phyloP scores from a whole-genome alignment of 2,329 filamentous ascomycete species.

The Talaromyces sp. region DNA sequence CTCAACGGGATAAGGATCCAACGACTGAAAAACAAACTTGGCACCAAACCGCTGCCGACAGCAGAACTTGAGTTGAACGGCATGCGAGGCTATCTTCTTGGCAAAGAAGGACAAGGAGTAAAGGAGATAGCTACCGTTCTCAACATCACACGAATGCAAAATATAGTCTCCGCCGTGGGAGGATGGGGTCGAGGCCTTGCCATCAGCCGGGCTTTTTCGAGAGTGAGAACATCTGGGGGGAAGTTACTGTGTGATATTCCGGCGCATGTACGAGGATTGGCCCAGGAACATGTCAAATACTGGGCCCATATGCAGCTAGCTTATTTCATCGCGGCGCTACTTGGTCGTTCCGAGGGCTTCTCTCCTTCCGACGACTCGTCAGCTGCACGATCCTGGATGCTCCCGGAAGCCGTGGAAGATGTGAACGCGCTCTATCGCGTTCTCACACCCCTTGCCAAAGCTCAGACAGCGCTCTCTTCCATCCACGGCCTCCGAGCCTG shows the following conservation, averaged over 20 bases:
- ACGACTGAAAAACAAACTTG: constrained; percentile 67
- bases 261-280: constrained; percentile 36
- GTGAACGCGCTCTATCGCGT: constrained; percentile 24
- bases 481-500: constrained; percentile 20
- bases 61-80: constrained; percentile 63
- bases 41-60: constrained; percentile 64
- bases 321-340: constrained; percentile 31
- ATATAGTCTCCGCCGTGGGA: constrained; percentile 32
- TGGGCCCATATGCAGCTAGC: constrained; percentile 32
- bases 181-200: constrained; percentile 36
- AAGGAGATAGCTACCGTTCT: constrained; percentile 64
- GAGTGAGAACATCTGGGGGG: constrained; percentile 31
- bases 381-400: constrained; percentile 12
- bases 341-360: constrained; percentile 28
- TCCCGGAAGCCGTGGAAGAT: constrained; percentile 16
- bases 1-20: constrained; percentile 65
- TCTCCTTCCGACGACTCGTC: constrained; percentile 13
- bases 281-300: constrained; percentile 35
- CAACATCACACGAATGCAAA: constrained; percentile 55
- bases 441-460: constrained; percentile 30
- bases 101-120: constrained; percentile 61
- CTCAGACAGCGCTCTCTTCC: constrained; percentile 19
- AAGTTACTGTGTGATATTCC: constrained; percentile 34
- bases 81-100: constrained; percentile 63
- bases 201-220: constrained; percentile 38